Evolutionary conservation across 1,139 yeast species (phyloP), one percentile per base, ranked within the genome.

Genomic region (Debaryomyces sp.): DNA sequence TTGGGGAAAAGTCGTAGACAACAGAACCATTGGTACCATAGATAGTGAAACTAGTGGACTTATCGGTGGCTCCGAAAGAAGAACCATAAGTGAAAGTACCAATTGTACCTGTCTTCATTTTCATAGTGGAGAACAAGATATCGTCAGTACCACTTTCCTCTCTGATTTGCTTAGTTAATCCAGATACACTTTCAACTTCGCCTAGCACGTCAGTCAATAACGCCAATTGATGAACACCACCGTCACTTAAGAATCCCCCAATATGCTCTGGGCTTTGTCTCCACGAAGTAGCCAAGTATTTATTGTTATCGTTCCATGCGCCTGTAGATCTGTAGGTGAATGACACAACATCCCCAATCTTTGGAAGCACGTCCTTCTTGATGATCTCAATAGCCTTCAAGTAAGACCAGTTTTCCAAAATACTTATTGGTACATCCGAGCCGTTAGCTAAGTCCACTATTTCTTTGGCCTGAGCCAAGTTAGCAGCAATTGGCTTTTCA

Each of bases 201-300:
- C 97, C 97, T 51, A 91, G 75, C n/a, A 89, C 83, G 53, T 82
- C 90, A 8, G 96, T 89, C 58, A 91, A 78, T 41, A 89, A 72
- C 3, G 96, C 96, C 66, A 91, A 73, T 68, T 91, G 97, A 69
- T 91, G 98, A 12, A 91, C 98, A 64, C 97, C 97, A 59, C 97
- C 97, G 63, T 91, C 98, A 55, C 94, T 85, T 58, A 91, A 75
- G 68, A 77, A 90, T 0, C 97, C 97, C 50, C 97, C 97, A 55
- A 90, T 80, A 63, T 91, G 97, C 66, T 89, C 86, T 33, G 97
- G 97, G 50, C 84, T 78, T 63, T 79, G 80, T 77, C 98, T 85
- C 98, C 98, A 91, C 7, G 87, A 60, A 6, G 94, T 87, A 33
- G 75, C 70, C 54, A 85, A 70, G 66, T 89, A 91, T 64, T 87